Conservation (phyloP, 2,329 filamentous ascomycete genomes). For the Aspergillus persii region DNA sequence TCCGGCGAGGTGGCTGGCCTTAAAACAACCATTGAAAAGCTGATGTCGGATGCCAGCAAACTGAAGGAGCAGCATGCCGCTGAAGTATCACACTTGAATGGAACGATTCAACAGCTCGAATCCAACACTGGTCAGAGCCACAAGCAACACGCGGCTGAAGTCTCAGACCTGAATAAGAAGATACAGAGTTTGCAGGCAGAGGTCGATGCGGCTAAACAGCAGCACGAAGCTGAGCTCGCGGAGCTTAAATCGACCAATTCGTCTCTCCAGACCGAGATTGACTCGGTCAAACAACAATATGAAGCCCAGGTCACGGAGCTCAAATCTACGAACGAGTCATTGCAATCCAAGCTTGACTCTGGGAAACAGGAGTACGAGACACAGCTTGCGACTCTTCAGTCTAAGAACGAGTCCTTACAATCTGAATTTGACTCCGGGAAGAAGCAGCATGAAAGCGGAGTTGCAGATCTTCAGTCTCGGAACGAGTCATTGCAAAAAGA, state of each 20-base stretch:
- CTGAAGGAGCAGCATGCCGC: constrained; percentile 60
- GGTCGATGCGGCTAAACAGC: constrained; percentile 31
- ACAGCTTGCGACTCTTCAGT: constrained; percentile 59
- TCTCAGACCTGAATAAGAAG: constrained; percentile 56
- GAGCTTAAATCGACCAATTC: constrained; percentile 60
- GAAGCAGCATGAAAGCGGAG: constrained; percentile 54
- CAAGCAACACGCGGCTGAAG: constrained; percentile 52
- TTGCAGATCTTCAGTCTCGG: constrained; percentile 57
- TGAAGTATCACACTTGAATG: constrained; percentile 60
- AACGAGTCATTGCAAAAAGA: constrained; percentile 56
- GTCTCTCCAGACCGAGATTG: constrained; percentile 50
- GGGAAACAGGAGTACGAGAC: constrained; percentile 60
- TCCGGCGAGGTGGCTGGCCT: constrained; percentile 60
- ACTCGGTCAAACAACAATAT: constrained; percentile 47
- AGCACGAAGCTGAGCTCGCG: constrained; percentile 57
- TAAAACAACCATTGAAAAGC: constrained; percentile 55
- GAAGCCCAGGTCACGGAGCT: constrained; percentile 60
- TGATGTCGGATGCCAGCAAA: constrained; percentile 52
- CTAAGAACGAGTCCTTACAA: constrained; percentile 59
- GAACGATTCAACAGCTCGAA: constrained; percentile 60
- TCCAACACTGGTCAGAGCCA: constrained; percentile 48
- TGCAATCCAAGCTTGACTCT: constrained; percentile 52
- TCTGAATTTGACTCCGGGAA: constrained; percentile 20
- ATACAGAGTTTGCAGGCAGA: constrained; percentile 56
- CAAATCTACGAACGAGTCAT: constrained; percentile 53